phyloP scores from a whole-genome alignment of 2,329 filamentous ascomycete species.

The Bipolaris zeicola region DNA sequence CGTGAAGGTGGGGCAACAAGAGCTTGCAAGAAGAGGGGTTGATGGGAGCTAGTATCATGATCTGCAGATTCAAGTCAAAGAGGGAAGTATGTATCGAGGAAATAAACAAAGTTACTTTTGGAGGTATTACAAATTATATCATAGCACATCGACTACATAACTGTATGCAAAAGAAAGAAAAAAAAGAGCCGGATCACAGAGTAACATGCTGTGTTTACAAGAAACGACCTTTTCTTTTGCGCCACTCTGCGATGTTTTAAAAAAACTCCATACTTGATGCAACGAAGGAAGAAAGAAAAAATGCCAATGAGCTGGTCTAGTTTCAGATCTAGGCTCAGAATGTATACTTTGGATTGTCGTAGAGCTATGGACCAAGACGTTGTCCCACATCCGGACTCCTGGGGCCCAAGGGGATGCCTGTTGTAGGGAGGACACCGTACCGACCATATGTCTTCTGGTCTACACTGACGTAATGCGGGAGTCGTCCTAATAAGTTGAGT shows the following conservation, averaged over 20 bases:
- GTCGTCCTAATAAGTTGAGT: constrained; percentile 78
- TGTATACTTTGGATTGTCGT: neutral
- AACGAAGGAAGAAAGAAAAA: neutral
- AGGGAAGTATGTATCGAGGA: neutral
- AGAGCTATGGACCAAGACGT: constrained; percentile 33
- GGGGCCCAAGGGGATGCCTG: constrained; percentile 26
- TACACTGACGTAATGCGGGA: constrained; percentile 92
- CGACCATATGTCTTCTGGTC: constrained; percentile 95
- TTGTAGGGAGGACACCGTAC: constrained; percentile 79
- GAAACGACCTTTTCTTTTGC: neutral
- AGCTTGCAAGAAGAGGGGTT: neutral
- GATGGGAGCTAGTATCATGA: neutral
- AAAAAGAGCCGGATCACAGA: neutral
- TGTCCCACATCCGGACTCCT: constrained; percentile 41
- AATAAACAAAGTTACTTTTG: neutral
- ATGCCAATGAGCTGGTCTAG: too few relatives aligned
- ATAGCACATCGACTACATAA: constrained; percentile 12
- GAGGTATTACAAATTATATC: constrained; percentile 13
- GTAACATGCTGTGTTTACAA: neutral
- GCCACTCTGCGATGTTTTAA: neutral
- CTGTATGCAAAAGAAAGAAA: constrained; percentile 8
- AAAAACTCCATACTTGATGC: constrained; percentile 6
- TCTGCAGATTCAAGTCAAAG: neutral
- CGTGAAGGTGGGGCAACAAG: neutral
- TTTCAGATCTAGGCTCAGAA: neutral